phyloP scores from a whole-genome alignment of 1,284 basidiomycete species.

The Erythrobasidium hasegawianum region DNA sequence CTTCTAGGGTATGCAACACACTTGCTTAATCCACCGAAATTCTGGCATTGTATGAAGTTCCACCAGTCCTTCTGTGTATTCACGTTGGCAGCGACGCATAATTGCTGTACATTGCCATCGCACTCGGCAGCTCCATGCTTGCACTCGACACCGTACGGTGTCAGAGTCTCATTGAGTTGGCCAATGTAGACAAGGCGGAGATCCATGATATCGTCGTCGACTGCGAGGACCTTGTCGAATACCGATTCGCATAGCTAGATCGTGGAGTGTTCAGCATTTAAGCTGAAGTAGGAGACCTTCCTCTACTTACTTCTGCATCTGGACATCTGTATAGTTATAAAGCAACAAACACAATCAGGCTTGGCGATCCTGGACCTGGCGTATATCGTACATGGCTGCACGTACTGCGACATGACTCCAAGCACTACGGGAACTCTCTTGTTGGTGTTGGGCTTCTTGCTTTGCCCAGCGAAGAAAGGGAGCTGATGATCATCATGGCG shows the following conservation, averaged over 20 bases:
- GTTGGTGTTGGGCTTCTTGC: not conserved
- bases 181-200: slow-evolving; percentile 38
- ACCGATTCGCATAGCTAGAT: slow-evolving; percentile 39
- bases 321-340: not conserved
- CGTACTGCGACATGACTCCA: slow-evolving; percentile 40
- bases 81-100: slow-evolving; percentile 36
- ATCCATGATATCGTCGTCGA: slow-evolving; percentile 32
- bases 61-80: slow-evolving; percentile 37
- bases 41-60: slow-evolving; percentile 38
- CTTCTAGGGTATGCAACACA: too few species aligned
- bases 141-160: slow-evolving; percentile 11
- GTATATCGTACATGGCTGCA: not conserved
- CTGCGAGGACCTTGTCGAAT: slow-evolving; percentile 34
- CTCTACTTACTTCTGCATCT: slow-evolving; percentile 12
- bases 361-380: too few species aligned
- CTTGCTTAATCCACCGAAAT: slow-evolving; percentile 24
- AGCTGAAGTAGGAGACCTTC: slow-evolving; percentile 22
- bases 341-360: not conserved
- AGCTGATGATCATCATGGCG: too few species aligned
- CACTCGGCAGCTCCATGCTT: slow-evolving; percentile 42
- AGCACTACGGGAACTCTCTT: slow-evolving; percentile 34
- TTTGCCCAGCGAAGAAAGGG: not conserved
- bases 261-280: too few species aligned
- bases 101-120: slow-evolving; percentile 42
- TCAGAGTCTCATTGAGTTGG: slow-evolving; percentile 8